These are phyloP conservation scores for Penicillium ucsense DNA, from an alignment of 495 filamentous ascomycete species.

Conservation along the genomic window DNA sequence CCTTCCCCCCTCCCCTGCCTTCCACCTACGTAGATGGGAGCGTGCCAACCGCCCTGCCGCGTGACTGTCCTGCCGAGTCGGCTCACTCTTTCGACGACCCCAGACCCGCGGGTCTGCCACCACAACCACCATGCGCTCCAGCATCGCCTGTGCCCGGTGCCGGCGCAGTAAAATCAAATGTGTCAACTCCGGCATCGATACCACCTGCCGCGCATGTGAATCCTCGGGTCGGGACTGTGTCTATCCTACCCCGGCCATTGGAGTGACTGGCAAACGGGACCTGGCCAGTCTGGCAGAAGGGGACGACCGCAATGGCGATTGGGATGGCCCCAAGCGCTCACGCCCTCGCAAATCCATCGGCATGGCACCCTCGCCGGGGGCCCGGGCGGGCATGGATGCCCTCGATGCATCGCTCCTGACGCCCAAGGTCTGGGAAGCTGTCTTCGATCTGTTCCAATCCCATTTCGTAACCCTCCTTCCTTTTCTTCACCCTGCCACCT, in stretches of 20 bases:
- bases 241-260: slow-evolving; percentile 57
- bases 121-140: slow-evolving; percentile 52
- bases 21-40: not conserved
- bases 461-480: slow-evolving; percentile 77
- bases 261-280: slow-evolving; percentile 50
- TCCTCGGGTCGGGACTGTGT: slow-evolving; percentile 66
- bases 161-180: slow-evolving; percentile 78
- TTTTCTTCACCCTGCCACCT: slow-evolving; percentile 71
- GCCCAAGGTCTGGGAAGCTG: slow-evolving; percentile 55
- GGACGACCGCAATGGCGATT: slow-evolving; percentile 48
- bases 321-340: slow-evolving; percentile 50
- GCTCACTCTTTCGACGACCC: slow-evolving; percentile 1
- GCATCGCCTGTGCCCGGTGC: slow-evolving; percentile 70
- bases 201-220: slow-evolving; percentile 69
- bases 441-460: slow-evolving; percentile 72
- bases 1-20: not conserved
- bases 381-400: slow-evolving; percentile 28
- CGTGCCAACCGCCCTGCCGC: not conserved
- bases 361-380: slow-evolving; percentile 22
- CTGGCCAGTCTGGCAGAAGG: slow-evolving; percentile 37
- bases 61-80: not conserved
- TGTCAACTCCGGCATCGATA: slow-evolving; percentile 67
- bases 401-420: slow-evolving; percentile 48
- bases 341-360: slow-evolving; percentile 42
- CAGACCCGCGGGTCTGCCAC: slow-evolving; percentile 13